Evolutionary conservation across 208 protist genomes (phyloP), one percentile per base, ranked within the genome.

Genomic region (Novymonas esmeraldas): DNA sequence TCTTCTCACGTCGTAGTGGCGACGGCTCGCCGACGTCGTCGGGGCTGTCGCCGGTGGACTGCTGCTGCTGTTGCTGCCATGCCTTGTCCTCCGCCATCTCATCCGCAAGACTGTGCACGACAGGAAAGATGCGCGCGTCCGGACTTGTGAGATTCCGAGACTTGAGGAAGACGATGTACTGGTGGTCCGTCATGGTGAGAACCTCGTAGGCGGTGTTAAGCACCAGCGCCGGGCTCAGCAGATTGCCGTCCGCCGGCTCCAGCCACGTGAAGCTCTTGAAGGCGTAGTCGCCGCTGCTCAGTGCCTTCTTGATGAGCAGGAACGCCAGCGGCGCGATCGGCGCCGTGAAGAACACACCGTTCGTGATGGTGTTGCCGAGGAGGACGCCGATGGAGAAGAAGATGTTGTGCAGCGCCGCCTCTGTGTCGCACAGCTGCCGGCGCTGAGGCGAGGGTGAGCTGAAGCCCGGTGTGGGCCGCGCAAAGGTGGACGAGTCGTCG

Each of bases 281-380:
- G 26, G 48, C 51, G 64, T 80, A 72, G 71, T 85, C 84, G 3
- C 76, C 58, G 42, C 58, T 76, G 57, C 41, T 61, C 0, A 85
- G 20, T 1, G 71, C 72, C 58, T 69, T 73, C 54, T 79, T 78
- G 64, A 90, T 76, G 13, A 90, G 57, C 24, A 51, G 55, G 56
- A 90, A 90, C 39, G 62, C 55, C 26, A 90, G 62, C 36, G 84
- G 84, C 0, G 84, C 80, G 22, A 90, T 48, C 5, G 70, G 80
- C 20, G 76, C 54, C 16, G 42, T 45, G 34, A 85, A 73, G 69
- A 70, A 82, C 14, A 90, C 84, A 18, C 70, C 84, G 58, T 90
- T 90, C 46, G 64, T 49, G 41, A 90, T 80, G 52, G 70, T 45
- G 70, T 83, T 87, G 36, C 71, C 73, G n/a, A 90, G 69, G 14